Percentiles rank a stretch among this genome's conserved stretches.
phyloP scores from a whole-genome alignment of 495 filamentous ascomycete genomes.

The Pyronema domesticum region DNA sequence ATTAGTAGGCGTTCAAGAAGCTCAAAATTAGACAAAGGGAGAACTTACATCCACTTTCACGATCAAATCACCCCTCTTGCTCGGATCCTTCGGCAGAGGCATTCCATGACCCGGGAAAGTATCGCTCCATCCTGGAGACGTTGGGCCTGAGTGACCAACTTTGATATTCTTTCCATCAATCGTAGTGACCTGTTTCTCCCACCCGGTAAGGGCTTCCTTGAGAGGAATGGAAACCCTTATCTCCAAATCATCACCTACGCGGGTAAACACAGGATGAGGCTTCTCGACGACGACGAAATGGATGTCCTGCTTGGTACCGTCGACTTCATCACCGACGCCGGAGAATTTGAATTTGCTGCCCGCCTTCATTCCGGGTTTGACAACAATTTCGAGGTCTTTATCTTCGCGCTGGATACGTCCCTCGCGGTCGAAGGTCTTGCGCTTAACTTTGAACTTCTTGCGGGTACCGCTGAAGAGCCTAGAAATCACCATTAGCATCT shows the following conservation, averaged over 20 bases:
- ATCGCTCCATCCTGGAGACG: conserved; percentile 61
- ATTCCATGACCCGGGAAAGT: conserved; percentile 73
- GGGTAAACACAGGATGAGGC: conserved; percentile 61
- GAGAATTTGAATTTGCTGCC: conserved; percentile 96
- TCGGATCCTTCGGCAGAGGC: conserved; percentile 77
- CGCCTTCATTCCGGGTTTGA: conserved; percentile 86
- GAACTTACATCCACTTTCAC: conserved; percentile 69
- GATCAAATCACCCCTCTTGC: conserved; percentile 66
- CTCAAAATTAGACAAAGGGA: not conserved
- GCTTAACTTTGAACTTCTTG: conserved; percentile 96
- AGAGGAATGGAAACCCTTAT: conserved; percentile 60
- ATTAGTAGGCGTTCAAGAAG: not conserved
- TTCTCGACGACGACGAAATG: conserved; percentile 92
- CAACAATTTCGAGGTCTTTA: conserved; percentile 75
- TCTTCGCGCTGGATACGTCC: conserved; percentile 75
- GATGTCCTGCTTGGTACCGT: conserved; percentile 90
- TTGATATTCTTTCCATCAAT: conserved; percentile 75
- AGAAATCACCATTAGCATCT: not conserved
- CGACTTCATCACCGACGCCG: conserved; percentile 88
- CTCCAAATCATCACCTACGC: conserved; percentile 71
- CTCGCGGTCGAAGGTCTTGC: conserved; percentile 72
- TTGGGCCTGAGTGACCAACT: conserved; percentile 63
- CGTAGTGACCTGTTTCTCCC: conserved; percentile 75
- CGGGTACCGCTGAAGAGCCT: conserved; percentile 55
- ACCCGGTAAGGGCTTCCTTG: conserved; percentile 95